Evolutionary conservation across 2,329 filamentous ascomycete species (phyloP), one percentile per base, ranked within the genome.

Genomic region (Saccharata proteae): DNA sequence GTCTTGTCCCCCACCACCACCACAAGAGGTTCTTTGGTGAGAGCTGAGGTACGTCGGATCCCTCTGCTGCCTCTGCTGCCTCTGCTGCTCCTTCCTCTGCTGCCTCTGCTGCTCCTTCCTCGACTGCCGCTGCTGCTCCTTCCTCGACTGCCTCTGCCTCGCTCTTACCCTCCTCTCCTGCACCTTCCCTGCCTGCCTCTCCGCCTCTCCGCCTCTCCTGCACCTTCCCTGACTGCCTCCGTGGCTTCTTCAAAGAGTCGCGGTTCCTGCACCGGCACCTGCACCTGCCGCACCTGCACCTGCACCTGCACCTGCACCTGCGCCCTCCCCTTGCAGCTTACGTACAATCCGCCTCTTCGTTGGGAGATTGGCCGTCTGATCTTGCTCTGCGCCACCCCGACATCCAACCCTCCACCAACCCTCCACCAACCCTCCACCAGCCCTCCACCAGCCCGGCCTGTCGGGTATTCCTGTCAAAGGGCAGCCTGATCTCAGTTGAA

Each of bases 291-390:
- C 39, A 38, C 35, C 16, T 6, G 35, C 39, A 36, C 29, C 28
- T 37, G 30, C 21, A 37, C 37, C 16, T 39, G 39, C 21, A 19
- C 15, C 32, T 26, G 29, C 20, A 32, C 11, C 20, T 37, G 19
- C 23, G 28, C 16, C 36, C 36, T 39, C 25, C 44, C 48, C 48
- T 53, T 52, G 46, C 46, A 48, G 47, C 38, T 34, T 38, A 32
- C 36, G 40, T 39, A 40, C 40, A 45, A 45, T 45, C 43, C 43
- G 42, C 40, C 42, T 37, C 28, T 27, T 41, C 42, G 40, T 42
- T 44, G 38, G 34, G 33, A 35, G 28, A 27, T 26, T 27, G 26
- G 36, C 43, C 33, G 36, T 35, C 40, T 40, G 32, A 27, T 42
- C 39, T 38, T 40, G 34, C 38, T 32, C 36, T 36, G 34, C 30